Base-by-base conservation (phyloP, 164 flowering plant genomes). In the Sextonia rubra region DNA sequence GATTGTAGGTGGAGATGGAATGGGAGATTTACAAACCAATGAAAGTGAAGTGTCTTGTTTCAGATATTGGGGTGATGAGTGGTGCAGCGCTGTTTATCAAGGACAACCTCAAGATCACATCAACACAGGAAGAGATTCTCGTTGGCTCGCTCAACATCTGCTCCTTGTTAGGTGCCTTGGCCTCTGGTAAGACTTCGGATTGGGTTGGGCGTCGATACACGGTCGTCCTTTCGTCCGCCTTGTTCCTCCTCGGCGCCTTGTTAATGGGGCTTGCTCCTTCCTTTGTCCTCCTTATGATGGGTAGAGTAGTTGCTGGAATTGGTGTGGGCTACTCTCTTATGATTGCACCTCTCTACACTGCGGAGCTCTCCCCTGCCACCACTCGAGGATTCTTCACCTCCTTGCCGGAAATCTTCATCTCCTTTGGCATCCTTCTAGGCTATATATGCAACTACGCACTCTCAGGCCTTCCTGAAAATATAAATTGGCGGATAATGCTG, bases 31-130 rank as follows among this genome's bases (percentile, higher is more conserved):
- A 37, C 44, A 37, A 37, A 37, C 44, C 8, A 37, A 37, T 37
- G 0, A 8, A 37, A n/a, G n/a, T n/a, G n/a, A 8, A 37, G 44
- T 37, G 11, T 9, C 44, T 9, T 37, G 44, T 37, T 37, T 7
- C 79, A 92, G 97, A 90, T 77, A 89, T 90, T 72, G 98, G 97
- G 9, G 97, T 94, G 65, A 94, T 94, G 92, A 92, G 97, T 76
- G 97, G 98, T 0, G 98, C 97, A 0, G 77, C 79, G 32, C 77
- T 94, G 2, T 92, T 47, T 80, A 86, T 94, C 44, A 84, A 77
- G 74, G 90, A 91, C 5, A 47, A 81, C 64, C 78, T 94, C 7
- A 76, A 85, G 20, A 80, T 94, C 71, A 66, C 86, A 2, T 62
- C 84, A 20, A 70, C 71, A 0, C 85, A 92, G 73, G 87, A 70